phyloP scores from a whole-genome alignment of 225 moss, liverwort and hornwort species.

The Climacium dendroides region DNA sequence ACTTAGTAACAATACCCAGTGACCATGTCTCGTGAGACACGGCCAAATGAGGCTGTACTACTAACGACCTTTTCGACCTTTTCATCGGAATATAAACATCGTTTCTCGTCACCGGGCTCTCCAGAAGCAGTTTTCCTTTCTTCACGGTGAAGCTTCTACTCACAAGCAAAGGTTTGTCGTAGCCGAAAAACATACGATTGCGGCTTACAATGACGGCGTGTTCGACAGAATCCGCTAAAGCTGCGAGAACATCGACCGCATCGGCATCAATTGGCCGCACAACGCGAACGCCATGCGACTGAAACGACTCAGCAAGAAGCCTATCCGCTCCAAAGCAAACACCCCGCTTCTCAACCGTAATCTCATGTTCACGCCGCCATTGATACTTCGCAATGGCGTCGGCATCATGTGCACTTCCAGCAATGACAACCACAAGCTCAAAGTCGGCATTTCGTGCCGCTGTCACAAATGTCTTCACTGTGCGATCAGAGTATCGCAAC shows the following conservation, averaged over 20 bases:
- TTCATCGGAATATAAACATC: neutral
- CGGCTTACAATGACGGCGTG: conserved; percentile 1
- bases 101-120: neutral
- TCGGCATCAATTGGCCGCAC: neutral
- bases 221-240: neutral
- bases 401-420: neutral
- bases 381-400: neutral
- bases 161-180: neutral
- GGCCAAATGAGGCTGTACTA: neutral
- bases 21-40: neutral
- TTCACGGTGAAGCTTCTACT: neutral
- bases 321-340: neutral
- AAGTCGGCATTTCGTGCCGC: neutral
- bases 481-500: neutral
- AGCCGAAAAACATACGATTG: neutral
- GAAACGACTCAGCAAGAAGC: conserved; percentile 2
- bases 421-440: neutral
- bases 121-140: neutral
- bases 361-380: neutral
- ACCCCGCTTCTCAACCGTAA: neutral
- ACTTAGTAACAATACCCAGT: neutral
- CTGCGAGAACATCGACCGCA: neutral
- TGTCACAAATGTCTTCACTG: neutral
- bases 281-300: neutral
- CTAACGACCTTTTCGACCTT: neutral